Base-by-base conservation (phyloP, 345 rosid species). In the Eucalyptus pauciflora region DNA sequence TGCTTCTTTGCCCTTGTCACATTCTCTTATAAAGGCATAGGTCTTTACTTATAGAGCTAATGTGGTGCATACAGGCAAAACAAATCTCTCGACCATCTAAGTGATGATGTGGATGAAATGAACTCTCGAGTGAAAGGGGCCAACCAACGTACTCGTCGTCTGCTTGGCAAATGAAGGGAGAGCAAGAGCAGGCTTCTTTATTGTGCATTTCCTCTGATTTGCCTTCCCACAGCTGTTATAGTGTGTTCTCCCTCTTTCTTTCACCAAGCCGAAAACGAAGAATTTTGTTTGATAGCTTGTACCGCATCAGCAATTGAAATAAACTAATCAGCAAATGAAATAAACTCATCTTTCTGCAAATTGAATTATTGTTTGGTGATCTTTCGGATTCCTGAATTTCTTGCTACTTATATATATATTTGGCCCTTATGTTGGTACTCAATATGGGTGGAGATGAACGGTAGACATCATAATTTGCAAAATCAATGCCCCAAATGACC, bases 71-170 rank as follows among this genome's bases (percentile, higher is more conserved):
- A 93, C 95, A 98, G 99, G 94, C 99, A 98, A 93, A 95, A 94
- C 90, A 94, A 96, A 87, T 92, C 99, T 88, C 95, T 98, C 91
- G 99, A 97, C 92, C 95, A 94, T 93, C 93, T 96, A 20, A 88
- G 88, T 18, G 94, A 91, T 25, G 99, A 98, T 88, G 93, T 97
- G 81, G 99, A 96, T 90, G 98, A 95, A 91, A 94, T 97, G 64
- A 95, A 96, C 90, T 88, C 91, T 90, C 97, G 99, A 24, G 95
- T 98, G 52, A 92, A 94, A 91, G 98, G 99, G 33, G 99, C 99
- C 90, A 98, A 97, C 90, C 96, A 95, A 88, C 99, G 96, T 10
- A 95, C 97, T 33, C 99, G 95, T 52, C 94, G 92, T 81, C 94
- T 98, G 93, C 92, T 96, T 87, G 91, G 91, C 14, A 97, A 98